phyloP scores from a whole-genome alignment of 352 stramenopile genomes.

The Phytopythium delawarense region DNA sequence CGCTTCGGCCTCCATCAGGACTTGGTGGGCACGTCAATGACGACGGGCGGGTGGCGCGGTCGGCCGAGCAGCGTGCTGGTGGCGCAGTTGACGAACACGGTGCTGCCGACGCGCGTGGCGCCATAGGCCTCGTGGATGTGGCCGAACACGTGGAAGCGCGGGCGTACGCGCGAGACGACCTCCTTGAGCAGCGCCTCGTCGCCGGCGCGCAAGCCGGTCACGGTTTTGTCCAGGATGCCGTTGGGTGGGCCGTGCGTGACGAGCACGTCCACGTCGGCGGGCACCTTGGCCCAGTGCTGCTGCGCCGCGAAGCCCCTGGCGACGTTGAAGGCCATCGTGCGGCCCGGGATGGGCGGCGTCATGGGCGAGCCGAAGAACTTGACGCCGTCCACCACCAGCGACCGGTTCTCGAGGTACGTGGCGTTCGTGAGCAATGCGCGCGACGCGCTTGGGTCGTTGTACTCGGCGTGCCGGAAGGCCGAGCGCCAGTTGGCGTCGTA shows the following conservation, averaged over 20 bases:
- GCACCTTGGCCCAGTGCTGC: slow-evolving; percentile 71
- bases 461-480: slow-evolving; percentile 47
- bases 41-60: slow-evolving; percentile 58
- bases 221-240: slow-evolving; percentile 75
- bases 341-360: slow-evolving; percentile 63
- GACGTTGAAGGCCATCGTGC: slow-evolving; percentile 72
- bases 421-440: slow-evolving; percentile 60
- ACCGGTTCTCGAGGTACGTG: slow-evolving; percentile 75
- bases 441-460: slow-evolving; percentile 54
- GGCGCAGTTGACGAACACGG: slow-evolving; percentile 87
- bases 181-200: slow-evolving; percentile 80
- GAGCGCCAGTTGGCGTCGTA: slow-evolving; percentile 67
- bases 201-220: slow-evolving; percentile 61
- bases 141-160: slow-evolving; percentile 88
- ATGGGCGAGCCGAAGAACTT: slow-evolving; percentile 81
- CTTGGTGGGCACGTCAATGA: slow-evolving; percentile 72
- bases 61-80: slow-evolving; percentile 64
- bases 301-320: slow-evolving; percentile 51
- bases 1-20: slow-evolving; percentile 18
- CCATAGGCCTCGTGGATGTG: slow-evolving; percentile 92
- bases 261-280: slow-evolving; percentile 78
- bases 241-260: slow-evolving; percentile 88
- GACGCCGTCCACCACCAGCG: slow-evolving; percentile 57
- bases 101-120: slow-evolving; percentile 64
- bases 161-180: slow-evolving; percentile 73